Percentiles rank a stretch among this genome's conserved stretches.
Evolutionary conservation across 2,329 filamentous ascomycete species (phyloP).

Genomic region (Beauveria medogensis): DNA sequence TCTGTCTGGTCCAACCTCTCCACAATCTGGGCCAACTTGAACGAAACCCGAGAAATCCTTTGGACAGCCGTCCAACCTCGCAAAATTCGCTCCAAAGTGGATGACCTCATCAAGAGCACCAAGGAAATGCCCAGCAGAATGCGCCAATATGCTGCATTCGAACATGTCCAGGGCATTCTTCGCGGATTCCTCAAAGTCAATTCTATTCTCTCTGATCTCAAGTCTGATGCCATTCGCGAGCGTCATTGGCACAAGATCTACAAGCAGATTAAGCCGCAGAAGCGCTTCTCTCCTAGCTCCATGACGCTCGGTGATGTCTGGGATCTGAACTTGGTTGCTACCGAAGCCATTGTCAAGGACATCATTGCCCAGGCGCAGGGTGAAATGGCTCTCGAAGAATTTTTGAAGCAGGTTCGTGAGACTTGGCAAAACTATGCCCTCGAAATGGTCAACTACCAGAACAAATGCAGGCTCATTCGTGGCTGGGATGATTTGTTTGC

Average conservation of each 20-base stretch:
- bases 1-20: constrained; percentile 95
- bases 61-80: constrained; percentile 95
- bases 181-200: constrained; percentile 89
- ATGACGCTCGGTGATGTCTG: constrained; percentile 98
- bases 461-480: constrained; percentile 92
- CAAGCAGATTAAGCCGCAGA: constrained; percentile 86
- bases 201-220: constrained; percentile 76
- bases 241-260: constrained; percentile 97
- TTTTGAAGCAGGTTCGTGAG: constrained; percentile 90
- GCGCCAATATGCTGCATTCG: constrained; percentile 99
- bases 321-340: constrained; percentile 86
- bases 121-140: constrained; percentile 99
- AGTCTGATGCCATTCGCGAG: constrained; percentile 93
- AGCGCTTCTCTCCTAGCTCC: constrained; percentile 86
- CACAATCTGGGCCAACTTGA: constrained; percentile 93
- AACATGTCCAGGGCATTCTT: constrained; percentile 89
- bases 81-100: constrained; percentile 82
- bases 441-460: constrained; percentile 94
- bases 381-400: constrained; percentile 97
- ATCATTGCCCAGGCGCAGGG: constrained; percentile 95
- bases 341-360: constrained; percentile 79
- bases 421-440: constrained; percentile 94
- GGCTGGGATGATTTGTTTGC: constrained; percentile 98
- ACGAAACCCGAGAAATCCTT: constrained; percentile 82
- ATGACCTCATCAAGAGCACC: constrained; percentile 91